phyloP scores from a whole-genome alignment of 2,329 filamentous ascomycete species.

The Salinomyces thailandicus region DNA sequence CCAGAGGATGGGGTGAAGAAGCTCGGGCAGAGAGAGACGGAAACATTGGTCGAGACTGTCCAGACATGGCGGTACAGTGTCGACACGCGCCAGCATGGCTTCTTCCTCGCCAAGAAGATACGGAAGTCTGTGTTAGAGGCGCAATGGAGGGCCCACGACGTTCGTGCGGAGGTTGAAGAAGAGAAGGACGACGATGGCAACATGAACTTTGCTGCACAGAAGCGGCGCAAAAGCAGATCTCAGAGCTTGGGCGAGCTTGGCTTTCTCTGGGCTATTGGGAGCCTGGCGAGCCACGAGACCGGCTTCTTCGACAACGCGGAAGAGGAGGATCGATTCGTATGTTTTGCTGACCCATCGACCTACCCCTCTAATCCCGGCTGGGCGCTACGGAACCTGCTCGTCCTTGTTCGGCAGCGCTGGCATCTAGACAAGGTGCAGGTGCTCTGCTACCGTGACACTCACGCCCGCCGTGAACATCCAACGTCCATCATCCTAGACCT shows the following conservation, averaged over 20 bases:
- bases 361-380: slow-evolving; percentile 81
- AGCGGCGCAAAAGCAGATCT: slow-evolving; percentile 39
- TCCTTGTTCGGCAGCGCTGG: slow-evolving; percentile 75
- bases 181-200: slow-evolving; percentile 24
- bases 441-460: slow-evolving; percentile 80
- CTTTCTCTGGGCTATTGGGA: slow-evolving; percentile 67
- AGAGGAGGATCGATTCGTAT: slow-evolving; percentile 67
- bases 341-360: slow-evolving; percentile 87
- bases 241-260: slow-evolving; percentile 44
- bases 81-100: slow-evolving; percentile 78
- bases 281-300: slow-evolving; percentile 66
- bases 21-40: slow-evolving; percentile 60
- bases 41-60: slow-evolving; percentile 66
- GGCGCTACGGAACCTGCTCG: slow-evolving; percentile 81
- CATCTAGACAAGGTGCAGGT: slow-evolving; percentile 67
- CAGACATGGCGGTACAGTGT: slow-evolving; percentile 79
- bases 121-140: slow-evolving; percentile 27
- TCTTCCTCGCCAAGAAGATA: slow-evolving; percentile 83
- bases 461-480: slow-evolving; percentile 64
- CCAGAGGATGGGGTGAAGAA: slow-evolving; percentile 34
- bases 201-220: slow-evolving; percentile 24
- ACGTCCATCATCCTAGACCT: slow-evolving; percentile 69
- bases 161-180: slow-evolving; percentile 19
- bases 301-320: slow-evolving; percentile 72
- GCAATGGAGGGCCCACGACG: slow-evolving; percentile 24